Evolutionary conservation across 2,329 filamentous ascomycete genomes (phyloP).

Genomic region (Pseudopyrenochaeta lycopersici): DNA sequence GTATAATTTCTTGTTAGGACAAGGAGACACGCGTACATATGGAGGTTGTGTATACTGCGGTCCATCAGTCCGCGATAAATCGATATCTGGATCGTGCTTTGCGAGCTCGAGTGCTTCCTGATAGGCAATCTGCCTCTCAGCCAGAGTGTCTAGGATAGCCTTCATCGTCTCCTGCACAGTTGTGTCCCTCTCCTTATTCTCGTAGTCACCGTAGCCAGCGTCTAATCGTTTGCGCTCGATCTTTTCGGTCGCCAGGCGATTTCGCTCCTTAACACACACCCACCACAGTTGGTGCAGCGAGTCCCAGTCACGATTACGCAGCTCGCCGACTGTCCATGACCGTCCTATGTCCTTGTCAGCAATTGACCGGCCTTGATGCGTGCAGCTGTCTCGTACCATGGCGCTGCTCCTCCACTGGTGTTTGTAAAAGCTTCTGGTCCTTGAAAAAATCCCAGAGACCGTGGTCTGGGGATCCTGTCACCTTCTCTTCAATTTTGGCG

Average conservation of each 20-base stretch:
- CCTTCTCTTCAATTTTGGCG: slow-evolving; percentile 66
- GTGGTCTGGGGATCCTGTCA: slow-evolving; percentile 75
- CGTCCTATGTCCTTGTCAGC: slow-evolving; percentile 62
- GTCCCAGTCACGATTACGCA: slow-evolving; percentile 90
- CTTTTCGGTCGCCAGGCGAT: slow-evolving; percentile 82
- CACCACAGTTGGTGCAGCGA: slow-evolving; percentile 94
- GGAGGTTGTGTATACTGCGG: slow-evolving; percentile 35
- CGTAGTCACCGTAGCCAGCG: slow-evolving; percentile 76
- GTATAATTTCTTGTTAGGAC: not conserved
- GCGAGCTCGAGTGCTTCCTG: slow-evolving; percentile 74
- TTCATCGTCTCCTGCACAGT: slow-evolving; percentile 80
- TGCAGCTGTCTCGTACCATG: slow-evolving; percentile 64
- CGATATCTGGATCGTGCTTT: slow-evolving; percentile 58
- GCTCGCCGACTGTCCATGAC: slow-evolving; percentile 83
- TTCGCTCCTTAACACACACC: slow-evolving; percentile 90
- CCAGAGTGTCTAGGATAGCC: slow-evolving; percentile 83
- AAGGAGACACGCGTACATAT: slow-evolving; percentile 26
- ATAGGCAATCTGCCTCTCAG: slow-evolving; percentile 90
- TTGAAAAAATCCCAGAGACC: slow-evolving; percentile 93
- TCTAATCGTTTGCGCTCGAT: slow-evolving; percentile 73
- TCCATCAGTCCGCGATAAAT: slow-evolving; percentile 33
- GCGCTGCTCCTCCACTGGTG: slow-evolving; percentile 73
- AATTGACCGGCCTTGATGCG: slow-evolving; percentile 1
- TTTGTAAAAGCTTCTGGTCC: slow-evolving; percentile 72
- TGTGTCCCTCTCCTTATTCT: slow-evolving; percentile 69